Evolutionary conservation across 257 asterid species (phyloP), one percentile per base, ranked within the genome.

Genomic region (Solanum piurae): DNA sequence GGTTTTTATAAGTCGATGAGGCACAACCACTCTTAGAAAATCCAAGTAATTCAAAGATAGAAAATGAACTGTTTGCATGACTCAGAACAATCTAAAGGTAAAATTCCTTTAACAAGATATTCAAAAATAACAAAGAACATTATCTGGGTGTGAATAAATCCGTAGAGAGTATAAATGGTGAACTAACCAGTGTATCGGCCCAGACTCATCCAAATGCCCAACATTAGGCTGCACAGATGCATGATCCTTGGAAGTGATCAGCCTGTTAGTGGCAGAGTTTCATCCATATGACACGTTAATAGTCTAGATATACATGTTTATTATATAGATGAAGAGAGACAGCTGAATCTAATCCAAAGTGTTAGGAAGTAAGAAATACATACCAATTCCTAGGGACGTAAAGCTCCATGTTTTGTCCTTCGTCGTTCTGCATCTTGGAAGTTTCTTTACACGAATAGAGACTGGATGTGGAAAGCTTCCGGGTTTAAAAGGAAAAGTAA

Each of bases 161-260:
- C 98, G 20, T 98, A 96, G 4, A 95, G 94, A 55, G 98, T 98
- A 84, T 93, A 95, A 3, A 98, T 95, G 8, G 99, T 88, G 88
- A 89, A 92, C 52, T 83, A 90, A 16, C 96, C 96, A 21, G 93
- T 94, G 90, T 93, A 95, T 6, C 90, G 23, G 31, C 98, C 99
- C 16, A 44, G 44, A 87, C 92, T 93, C 98, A 86, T 96, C 98
- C 92, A 96, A 69, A 89, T 96, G 98, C 3, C 98, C 98, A 21
- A 96, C 31, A 68, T 96, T 96, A 86, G 95, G 89, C 93, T 96
- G 99, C 37, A 96, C 98, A 6, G 99, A 95, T 0, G 96, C 98
- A 27, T 95, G 98, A 89, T 95, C 98, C 96, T 95, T 95, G 16
- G 98, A 95, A 12, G 98, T 96, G 83, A 96, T 94, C 92, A 96